A percentile compares a stretch with the other conserved stretches of the same genome.
These are phyloP conservation scores for Aquilaria malaccensis DNA, from an alignment of 345 rosid species.

Conservation along the genomic window DNA sequence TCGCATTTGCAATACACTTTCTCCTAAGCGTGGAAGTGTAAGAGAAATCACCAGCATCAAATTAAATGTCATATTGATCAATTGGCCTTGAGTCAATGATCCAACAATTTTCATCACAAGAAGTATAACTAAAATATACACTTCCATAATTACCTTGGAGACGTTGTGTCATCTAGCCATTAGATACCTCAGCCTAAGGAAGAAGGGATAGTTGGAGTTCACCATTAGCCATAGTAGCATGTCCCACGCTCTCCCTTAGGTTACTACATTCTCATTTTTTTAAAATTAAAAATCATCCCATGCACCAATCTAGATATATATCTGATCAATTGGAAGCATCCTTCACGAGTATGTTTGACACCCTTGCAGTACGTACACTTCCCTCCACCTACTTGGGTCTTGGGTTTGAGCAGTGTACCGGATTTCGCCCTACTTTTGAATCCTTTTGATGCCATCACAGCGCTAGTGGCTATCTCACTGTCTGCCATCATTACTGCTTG, in stretches of 20 bases:
- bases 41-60: not conserved
- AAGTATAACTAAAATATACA: not conserved
- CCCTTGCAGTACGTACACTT: not conserved
- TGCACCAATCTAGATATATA: constrained; percentile 13
- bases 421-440: too few relatives aligned
- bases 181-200: not conserved
- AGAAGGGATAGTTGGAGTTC: not conserved
- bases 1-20: not conserved
- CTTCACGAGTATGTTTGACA: not conserved
- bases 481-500: not conserved
- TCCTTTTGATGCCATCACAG: too few relatives aligned
- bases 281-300: constrained; percentile 1
- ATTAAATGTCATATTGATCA: not conserved
- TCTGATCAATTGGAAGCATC: constrained; percentile 4
- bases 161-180: not conserved
- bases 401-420: too few relatives aligned
- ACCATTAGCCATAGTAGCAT: not conserved
- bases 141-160: not conserved
- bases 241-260: not conserved
- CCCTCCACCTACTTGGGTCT: not conserved
- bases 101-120: not conserved
- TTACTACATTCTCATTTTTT: not conserved
- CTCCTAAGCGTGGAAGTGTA: not conserved
- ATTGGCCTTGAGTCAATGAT: not conserved
- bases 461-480: not conserved